Base-by-base conservation (phyloP, 768 basidiomycete species). In the Kwoniella dejecticola region DNA sequence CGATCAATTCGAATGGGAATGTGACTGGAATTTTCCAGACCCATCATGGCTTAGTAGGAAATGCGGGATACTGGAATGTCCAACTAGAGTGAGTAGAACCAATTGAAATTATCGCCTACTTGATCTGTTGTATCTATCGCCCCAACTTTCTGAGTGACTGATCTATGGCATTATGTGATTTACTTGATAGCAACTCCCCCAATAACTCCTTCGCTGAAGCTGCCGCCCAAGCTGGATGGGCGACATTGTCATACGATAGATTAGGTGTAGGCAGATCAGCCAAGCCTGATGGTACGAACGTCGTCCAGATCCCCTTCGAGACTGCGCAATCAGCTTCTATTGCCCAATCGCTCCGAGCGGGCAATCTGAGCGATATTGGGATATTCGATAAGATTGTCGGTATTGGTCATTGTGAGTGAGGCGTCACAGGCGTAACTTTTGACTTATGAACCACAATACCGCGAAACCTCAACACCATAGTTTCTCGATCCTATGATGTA, bases 171-270 rank as follows among this genome's bases (percentile, higher is more conserved):
- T 29, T 38, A 36, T 29, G n/a, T n/a, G n/a, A 23, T 13, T 21
- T 38, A 15, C 19, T 26, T 2, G 7, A 7, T 40, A 57, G 56
- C 36, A 48, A 57, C 36, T 57, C 55, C 15, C 56, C 61, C 48
- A 49, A 65, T 47, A 60, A 71, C 41, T 71, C 69, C n/a, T 71
- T 71, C 31, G 66, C 62, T 40, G 60, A 71, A 40, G 52, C 42
- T 40, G 69, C 69, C n/a, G 66, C 66, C 4, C 66, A 63, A 19
- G 66, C 66, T 3, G 66, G 55, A 4, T 62, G 61, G 61, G 66
- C 72, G 7, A 74, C 72, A 3, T 63, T 74, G 0, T 63, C 68
- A 4, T 74, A 74, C 53, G 72, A 74, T 40, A 62, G 72, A 41
- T 54, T 74, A 12, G 72, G 72, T 40, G 69, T 70, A 29, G 69